These are phyloP conservation scores for Trichosporon coremiiforme DNA, from an alignment of 1,284 basidiomycete genomes.

Conservation along the genomic window DNA sequence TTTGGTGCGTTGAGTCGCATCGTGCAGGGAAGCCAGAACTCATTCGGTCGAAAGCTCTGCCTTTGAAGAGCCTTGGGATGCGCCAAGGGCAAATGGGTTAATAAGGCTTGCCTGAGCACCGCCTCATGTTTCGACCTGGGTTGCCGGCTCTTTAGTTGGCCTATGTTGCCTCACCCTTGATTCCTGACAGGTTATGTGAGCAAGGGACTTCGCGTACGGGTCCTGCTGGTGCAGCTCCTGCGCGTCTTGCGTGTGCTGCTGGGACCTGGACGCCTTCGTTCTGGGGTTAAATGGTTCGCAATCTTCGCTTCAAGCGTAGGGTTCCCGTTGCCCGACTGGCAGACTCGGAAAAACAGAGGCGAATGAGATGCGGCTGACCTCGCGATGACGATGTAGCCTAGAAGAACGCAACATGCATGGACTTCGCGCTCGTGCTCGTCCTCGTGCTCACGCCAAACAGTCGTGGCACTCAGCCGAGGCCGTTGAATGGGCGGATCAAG, in stretches of 20 bases:
- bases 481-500: neutral
- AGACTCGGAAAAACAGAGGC: neutral
- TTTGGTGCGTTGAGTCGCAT: neutral
- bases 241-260: too few species aligned
- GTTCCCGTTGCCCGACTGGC: neutral
- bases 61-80: neutral
- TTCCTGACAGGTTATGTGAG: too few species aligned
- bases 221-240: too few species aligned
- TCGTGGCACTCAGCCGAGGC: neutral
- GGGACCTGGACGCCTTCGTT: too few species aligned
- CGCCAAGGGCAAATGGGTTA: neutral
- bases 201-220: too few species aligned
- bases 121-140: conserved; percentile 4
- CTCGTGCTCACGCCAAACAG: neutral
- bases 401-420: neutral
- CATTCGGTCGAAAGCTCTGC: neutral
- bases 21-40: neutral
- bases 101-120: neutral
- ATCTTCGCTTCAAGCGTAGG: neutral
- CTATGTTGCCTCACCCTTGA: too few species aligned
- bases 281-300: too few species aligned
- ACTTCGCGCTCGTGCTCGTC: too few species aligned
- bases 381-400: neutral
- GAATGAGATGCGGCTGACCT: neutral
- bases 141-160: neutral